A percentile compares a stretch with the other conserved stretches of the same genome.
Evolutionary conservation across 495 filamentous ascomycete genomes (phyloP).

Genomic region (Pyrenula massariospora): DNA sequence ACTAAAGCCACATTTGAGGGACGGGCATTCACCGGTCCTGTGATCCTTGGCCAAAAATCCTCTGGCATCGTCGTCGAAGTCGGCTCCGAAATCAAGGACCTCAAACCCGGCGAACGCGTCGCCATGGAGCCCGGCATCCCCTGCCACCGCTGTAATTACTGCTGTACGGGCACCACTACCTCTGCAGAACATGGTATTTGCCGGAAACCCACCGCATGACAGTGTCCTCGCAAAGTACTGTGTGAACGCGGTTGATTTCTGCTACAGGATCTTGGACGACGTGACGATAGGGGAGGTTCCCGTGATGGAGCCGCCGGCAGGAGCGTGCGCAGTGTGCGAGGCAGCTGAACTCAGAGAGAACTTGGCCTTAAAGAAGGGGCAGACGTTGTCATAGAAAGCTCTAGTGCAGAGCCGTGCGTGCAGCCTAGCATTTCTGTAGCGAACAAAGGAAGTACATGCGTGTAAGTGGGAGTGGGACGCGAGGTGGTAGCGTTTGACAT

Average conservation of each 20-base stretch:
- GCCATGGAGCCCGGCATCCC: conserved; percentile 76
- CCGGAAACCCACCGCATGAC: conserved; percentile 61
- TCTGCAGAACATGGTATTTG: conserved; percentile 69
- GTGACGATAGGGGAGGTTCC: conserved; percentile 86
- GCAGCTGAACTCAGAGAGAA: conserved; percentile 65
- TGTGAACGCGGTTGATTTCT: conserved; percentile 84
- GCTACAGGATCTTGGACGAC: conserved; percentile 80
- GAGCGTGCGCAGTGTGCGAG: conserved; percentile 74
- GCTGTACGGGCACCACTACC: conserved; percentile 65
- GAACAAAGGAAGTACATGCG: conserved; percentile 85
- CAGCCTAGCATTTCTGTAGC: conserved; percentile 91
- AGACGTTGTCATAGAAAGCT: conserved; percentile 86
- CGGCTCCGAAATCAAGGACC: conserved; percentile 39
- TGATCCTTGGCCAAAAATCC: conserved; percentile 60
- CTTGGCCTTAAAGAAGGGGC: conserved; percentile 79
- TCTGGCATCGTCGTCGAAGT: conserved; percentile 50
- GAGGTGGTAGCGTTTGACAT: conserved; percentile 89
- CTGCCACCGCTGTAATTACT: conserved; percentile 56
- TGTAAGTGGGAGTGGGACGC: conserved; percentile 83
- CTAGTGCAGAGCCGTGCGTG: too few species aligned
- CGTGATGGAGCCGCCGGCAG: conserved; percentile 74
- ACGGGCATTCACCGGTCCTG: conserved; percentile 40
- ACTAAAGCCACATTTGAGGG: too few species aligned
- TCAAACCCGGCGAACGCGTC: conserved; percentile 56
- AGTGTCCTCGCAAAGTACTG: conserved; percentile 75